Evolutionary conservation across 306 rosid genomes (phyloP), one percentile per base, ranked within the genome.

Genomic region (Inga leiocalycina): DNA sequence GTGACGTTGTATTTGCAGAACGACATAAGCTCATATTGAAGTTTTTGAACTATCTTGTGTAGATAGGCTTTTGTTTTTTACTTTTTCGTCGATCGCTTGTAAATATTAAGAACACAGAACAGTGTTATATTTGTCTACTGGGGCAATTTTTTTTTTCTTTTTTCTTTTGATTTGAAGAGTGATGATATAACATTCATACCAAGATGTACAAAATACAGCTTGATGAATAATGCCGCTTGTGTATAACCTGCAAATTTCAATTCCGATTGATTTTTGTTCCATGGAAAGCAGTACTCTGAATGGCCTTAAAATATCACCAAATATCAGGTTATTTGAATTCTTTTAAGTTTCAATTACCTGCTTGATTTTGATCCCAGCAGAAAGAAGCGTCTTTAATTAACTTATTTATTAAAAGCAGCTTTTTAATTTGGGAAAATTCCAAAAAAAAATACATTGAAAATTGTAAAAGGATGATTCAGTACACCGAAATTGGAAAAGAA

Each of bases 1-100:
- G 97, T 11, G 94, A 96, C 64, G 89, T 88, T 39, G 51, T 80
- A 3, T 87, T 84, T 65, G 81, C 76, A 19, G 88, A 82, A 73
- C 83, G 84, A 83, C 76, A 74, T 74, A 76, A 59, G 57, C 80
- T 79, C 66, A 57, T 72, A 46, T 88, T 75, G 34, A 73, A 48
- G 61, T 46, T n/a, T 72, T 72, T 39, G 48, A 54, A 48, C 76
- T 62, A 49, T 72, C 49, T 59, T 41, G 30, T 65, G 77, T 52
- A 82, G 73, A 71, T 20, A 56, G 32, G 34, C 16, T 7, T 70
- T 19, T 68, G 22, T 5, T 51, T 59, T 59, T 8, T 59, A 22
- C 57, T 27, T 10, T 75, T 43, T 82, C 3, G 37, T 66, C 34
- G 27, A 34, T 34, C 61, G 39, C 81, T 37, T 83, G 80, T 80